Evolutionary conservation across 2,329 filamentous ascomycete species (phyloP).

Genomic region (Fusarium fracticaudum): DNA sequence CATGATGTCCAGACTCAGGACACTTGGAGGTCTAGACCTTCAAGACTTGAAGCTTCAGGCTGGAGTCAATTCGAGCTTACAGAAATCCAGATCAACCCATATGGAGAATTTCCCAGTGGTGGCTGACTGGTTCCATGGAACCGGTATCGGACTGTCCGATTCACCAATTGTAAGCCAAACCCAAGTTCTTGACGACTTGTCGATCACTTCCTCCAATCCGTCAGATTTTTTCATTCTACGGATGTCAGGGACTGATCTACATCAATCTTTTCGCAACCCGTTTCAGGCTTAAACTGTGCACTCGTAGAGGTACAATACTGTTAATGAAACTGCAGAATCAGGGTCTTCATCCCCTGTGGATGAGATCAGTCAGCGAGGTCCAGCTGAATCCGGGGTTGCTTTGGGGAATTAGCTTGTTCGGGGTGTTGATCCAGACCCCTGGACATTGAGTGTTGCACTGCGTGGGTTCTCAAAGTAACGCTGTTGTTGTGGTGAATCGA

Average conservation of each 20-base stretch:
- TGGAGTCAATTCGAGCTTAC: neutral
- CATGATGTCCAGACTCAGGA: neutral
- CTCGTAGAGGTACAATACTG: neutral
- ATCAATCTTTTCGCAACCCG: neutral
- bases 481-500: constrained; percentile 23
- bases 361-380: constrained; percentile 12
- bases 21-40: neutral
- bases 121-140: neutral
- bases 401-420: constrained; percentile 12
- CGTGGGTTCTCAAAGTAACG: constrained; percentile 6
- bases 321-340: neutral
- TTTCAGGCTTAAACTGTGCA: neutral
- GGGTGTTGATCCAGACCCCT: neutral
- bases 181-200: neutral
- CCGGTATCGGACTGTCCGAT: constrained; percentile 18
- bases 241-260: neutral
- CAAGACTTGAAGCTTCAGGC: neutral
- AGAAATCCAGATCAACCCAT: neutral
- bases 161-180: neutral
- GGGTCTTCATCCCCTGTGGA: constrained; percentile 15
- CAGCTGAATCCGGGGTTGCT: constrained; percentile 27
- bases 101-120: neutral
- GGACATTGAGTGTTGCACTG: neutral
- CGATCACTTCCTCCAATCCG: neutral
- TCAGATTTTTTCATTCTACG: constrained; percentile 1